Conservation (phyloP, 768 basidiomycete species). For the Tylopilus felleus region DNA sequence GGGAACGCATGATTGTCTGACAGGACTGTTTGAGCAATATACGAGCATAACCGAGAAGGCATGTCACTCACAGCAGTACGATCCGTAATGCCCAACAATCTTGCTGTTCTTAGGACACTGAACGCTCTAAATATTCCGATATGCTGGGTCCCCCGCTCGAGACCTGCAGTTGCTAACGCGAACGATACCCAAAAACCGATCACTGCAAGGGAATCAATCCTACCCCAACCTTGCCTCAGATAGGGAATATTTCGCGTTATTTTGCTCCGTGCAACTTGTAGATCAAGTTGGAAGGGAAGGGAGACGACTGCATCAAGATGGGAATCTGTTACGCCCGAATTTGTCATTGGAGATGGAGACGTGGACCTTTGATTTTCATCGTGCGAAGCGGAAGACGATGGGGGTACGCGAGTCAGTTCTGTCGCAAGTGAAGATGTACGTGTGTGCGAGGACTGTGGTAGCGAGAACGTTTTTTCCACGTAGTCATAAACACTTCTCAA, state of each 20-base stretch:
- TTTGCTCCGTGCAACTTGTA: slow-evolving; percentile 50
- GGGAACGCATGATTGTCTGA: slow-evolving; percentile 82
- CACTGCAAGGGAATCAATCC: slow-evolving; percentile 86
- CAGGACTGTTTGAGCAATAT: slow-evolving; percentile 8
- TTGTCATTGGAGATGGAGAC: slow-evolving; percentile 48
- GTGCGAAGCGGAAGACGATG: not conserved
- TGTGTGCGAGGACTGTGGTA: slow-evolving; percentile 30
- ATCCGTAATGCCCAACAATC: slow-evolving; percentile 81
- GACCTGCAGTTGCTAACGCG: slow-evolving; percentile 56
- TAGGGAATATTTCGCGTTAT: slow-evolving; percentile 76
- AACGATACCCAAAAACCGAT: slow-evolving; percentile 86
- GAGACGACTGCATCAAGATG: slow-evolving; percentile 40
- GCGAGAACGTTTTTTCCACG: slow-evolving; percentile 52
- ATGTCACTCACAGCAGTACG: slow-evolving; percentile 78
- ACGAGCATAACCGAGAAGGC: not conserved
- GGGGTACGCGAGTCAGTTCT: slow-evolving; percentile 10
- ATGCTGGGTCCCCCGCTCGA: slow-evolving; percentile 66
- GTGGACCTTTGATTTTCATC: slow-evolving; percentile 28
- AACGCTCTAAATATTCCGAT: slow-evolving; percentile 86
- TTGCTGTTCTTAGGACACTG: slow-evolving; percentile 77
- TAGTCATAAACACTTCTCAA: too few species aligned
- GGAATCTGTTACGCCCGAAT: slow-evolving; percentile 34
- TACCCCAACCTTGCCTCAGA: slow-evolving; percentile 87
- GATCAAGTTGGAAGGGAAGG: slow-evolving; percentile 59
- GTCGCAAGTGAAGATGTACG: slow-evolving; percentile 13